Base-by-base conservation (phyloP, 2,329 filamentous ascomycete species). In the Fusarium decemcellulare region DNA sequence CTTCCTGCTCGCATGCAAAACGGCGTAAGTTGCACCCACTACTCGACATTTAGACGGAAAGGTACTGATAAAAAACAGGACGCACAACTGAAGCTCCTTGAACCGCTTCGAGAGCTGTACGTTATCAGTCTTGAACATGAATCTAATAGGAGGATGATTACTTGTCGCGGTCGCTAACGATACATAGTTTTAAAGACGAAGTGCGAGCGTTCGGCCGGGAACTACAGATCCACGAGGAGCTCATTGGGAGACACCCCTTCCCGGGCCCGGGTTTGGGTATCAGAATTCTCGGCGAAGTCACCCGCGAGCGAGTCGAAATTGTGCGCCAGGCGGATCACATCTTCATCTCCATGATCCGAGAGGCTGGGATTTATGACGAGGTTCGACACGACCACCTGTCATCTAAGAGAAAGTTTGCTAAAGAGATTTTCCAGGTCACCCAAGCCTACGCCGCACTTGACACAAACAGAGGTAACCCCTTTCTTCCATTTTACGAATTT, bases 221-320 rank as follows among this genome's bases (percentile, higher is more conserved):
- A 29, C 59, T 61, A 6, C 32, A 39, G 27, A 57, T 61, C 12
- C 59, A 61, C 44, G 51, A 61, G 51, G 30, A 32, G 2, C 59
- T 61, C 6, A 51, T 61, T n/a, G 50, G 34, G 12, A 39, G 59
- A 16, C 60, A 77, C 59, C 76, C 75, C 6, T 77, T 72, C 76
- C 60, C 60, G 9, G 60, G 60, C 27, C 36, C 47, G 12, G 61
- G 61, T 8, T 55, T 63, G 29, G 61, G 47, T n/a, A 48, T 63
- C 37, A 16, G 48, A 7, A 48, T 59, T 63, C 83, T 97, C 1
- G 95, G 95, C 34, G 94, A 97, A 72, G 91, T 97, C 14, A 97
- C 93, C 2, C 86, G 85, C 2, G 92, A 95, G 76, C 88, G 92
- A 43, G 92, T 97, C 12, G 88, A 89, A 59, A 96, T 97, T 68